Conservation (phyloP, 805 yeast genomes). For the Metschnikowia picachoensis region DNA sequence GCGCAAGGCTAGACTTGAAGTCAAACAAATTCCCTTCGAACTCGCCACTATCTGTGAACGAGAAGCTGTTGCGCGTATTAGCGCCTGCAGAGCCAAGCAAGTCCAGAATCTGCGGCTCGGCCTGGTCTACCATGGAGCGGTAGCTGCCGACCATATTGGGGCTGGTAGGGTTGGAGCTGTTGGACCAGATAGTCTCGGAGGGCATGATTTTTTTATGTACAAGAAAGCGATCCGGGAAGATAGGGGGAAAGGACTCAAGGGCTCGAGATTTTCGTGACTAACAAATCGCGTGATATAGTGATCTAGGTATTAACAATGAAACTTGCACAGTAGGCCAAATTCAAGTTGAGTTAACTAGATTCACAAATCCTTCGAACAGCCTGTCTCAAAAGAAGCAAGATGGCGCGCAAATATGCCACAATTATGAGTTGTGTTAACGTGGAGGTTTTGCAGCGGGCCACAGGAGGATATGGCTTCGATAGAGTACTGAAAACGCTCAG, state of each 20-base stretch:
- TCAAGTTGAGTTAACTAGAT: background rate
- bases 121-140: constrained; percentile 33
- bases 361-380: background rate
- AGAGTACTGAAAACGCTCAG: too few relatives aligned
- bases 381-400: background rate
- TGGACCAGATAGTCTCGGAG: constrained; percentile 42
- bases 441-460: too few relatives aligned
- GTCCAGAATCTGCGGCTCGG: constrained; percentile 41
- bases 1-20: constrained; percentile 39
- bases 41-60: constrained; percentile 43
- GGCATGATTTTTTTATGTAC: constrained; percentile 24
- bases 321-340: background rate
- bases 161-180: constrained; percentile 17
- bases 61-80: constrained; percentile 31
- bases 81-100: constrained; percentile 18
- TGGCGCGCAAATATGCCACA: constrained; percentile 3
- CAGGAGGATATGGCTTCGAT: too few relatives aligned
- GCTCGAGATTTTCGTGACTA: too few relatives aligned
- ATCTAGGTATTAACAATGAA: too few relatives aligned
- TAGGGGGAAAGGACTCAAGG: too few relatives aligned
- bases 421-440: background rate
- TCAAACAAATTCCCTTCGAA: constrained; percentile 42
- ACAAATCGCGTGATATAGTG: too few relatives aligned
- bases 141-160: constrained; percentile 24
- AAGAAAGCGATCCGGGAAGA: background rate